Conservation (phyloP, 2,329 filamentous ascomycete species). For the Iodosphaeria phyllophila region DNA sequence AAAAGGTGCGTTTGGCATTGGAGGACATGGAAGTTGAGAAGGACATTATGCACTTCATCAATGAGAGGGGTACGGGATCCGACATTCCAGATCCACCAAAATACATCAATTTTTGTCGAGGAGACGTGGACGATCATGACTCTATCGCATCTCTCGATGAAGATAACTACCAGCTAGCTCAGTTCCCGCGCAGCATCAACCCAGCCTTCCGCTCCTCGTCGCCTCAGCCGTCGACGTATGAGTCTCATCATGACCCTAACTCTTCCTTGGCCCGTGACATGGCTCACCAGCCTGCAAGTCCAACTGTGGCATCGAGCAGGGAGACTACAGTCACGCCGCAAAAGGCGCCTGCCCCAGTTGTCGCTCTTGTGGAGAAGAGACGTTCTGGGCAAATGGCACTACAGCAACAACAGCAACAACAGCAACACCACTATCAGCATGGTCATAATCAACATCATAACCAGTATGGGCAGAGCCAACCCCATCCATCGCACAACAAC, state of each 20-base stretch:
- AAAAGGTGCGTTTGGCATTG: constrained; percentile 83
- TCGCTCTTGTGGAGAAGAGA: constrained; percentile 8
- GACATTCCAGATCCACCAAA: constrained; percentile 94
- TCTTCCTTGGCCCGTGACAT: constrained; percentile 53
- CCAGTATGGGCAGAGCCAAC: too few species aligned
- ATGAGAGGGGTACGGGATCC: constrained; percentile 74
- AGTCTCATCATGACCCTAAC: constrained; percentile 79
- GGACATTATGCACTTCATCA: constrained; percentile 80
- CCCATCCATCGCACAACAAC: too few species aligned
- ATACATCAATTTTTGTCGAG: constrained; percentile 97
- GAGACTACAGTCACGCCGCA: constrained; percentile 34
- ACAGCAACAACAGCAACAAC: constrained; percentile 22
- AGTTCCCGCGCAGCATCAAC: constrained; percentile 90
- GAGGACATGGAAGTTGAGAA: constrained; percentile 96
- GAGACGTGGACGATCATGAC: constrained; percentile 61
- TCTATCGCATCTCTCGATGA: constrained; percentile 68
- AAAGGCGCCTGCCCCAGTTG: constrained; percentile 16
- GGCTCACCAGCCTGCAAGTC: constrained; percentile 37
- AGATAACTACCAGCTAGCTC: constrained; percentile 80
- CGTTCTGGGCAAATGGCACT: constrained; percentile 7
- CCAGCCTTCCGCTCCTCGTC: constrained; percentile 92
- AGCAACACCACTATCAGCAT: too few species aligned
- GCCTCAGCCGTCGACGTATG: constrained; percentile 80
- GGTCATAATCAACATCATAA: too few species aligned
- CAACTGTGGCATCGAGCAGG: constrained; percentile 22